These are phyloP conservation scores for Chloris gayana DNA, from an alignment of 176 grass and related monocot species.

Conservation along the genomic window DNA sequence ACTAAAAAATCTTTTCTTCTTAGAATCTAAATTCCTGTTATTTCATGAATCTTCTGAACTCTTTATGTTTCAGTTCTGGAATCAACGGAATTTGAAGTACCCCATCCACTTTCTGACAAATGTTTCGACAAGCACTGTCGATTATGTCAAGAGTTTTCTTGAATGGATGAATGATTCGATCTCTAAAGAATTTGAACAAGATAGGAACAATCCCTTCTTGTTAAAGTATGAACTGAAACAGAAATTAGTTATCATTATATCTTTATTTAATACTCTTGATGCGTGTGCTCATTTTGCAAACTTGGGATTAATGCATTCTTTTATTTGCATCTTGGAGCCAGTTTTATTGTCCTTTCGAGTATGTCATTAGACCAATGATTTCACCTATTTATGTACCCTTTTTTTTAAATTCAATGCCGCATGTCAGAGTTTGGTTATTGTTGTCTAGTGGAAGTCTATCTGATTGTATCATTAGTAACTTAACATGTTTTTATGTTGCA, in stretches of 20 bases:
- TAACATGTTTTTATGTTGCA: constrained; percentile 40
- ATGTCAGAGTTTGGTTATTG: constrained; percentile 19
- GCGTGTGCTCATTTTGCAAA: neutral
- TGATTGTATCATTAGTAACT: constrained; percentile 34
- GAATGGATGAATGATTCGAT: constrained; percentile 99
- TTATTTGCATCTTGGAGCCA: constrained; percentile 7
- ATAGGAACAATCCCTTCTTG: constrained; percentile 84
- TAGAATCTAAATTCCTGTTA: neutral
- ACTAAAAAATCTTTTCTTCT: neutral
- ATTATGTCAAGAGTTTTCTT: constrained; percentile 99
- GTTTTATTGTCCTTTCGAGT: neutral
- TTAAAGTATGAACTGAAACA: constrained; percentile 58
- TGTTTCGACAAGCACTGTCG: constrained; percentile 84
- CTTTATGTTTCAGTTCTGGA: constrained; percentile 77
- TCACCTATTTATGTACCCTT: neutral
- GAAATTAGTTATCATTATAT: neutral
- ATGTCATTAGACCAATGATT: constrained; percentile 10
- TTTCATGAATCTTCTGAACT: constrained; percentile 35
- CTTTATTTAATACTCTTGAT: constrained; percentile 18
- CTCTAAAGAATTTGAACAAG: constrained; percentile 87
- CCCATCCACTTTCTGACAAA: constrained; percentile 98
- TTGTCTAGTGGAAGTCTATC: neutral
- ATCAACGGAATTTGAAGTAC: constrained; percentile 65
- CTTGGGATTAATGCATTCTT: neutral
- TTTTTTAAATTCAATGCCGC: neutral